Evolutionary conservation across 2,329 filamentous ascomycete genomes (phyloP).

Genomic region (Immersiporthe knoxdaviesiana): DNA sequence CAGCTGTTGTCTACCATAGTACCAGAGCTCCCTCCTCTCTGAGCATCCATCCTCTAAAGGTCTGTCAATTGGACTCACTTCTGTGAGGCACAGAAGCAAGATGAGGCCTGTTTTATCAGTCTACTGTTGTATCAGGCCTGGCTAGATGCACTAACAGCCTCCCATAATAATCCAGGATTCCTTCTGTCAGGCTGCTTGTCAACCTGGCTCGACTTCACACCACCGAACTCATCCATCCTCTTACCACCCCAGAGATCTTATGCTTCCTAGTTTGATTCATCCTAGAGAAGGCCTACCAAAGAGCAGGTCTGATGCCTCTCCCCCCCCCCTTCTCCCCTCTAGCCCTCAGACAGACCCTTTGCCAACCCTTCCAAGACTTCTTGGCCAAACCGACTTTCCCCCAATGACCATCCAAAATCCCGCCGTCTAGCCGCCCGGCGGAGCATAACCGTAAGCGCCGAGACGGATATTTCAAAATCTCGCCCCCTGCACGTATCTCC

Average conservation of each 20-base stretch:
- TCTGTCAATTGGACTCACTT: not conserved
- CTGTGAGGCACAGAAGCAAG: not conserved
- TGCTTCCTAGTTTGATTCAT: not conserved
- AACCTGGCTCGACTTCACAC: not conserved
- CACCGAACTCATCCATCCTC: not conserved
- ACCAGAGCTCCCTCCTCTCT: not conserved
- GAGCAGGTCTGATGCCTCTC: not conserved
- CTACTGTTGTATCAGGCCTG: not conserved
- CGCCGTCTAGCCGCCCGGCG: slow-evolving; percentile 18
- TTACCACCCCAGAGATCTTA: not conserved
- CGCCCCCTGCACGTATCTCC: slow-evolving; percentile 22
- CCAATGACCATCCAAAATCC: slow-evolving; percentile 13
- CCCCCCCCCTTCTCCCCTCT: too few species aligned
- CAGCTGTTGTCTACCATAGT: not conserved
- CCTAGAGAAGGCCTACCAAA: not conserved
- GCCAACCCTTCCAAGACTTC: not conserved
- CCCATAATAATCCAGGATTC: not conserved
- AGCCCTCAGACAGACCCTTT: not conserved
- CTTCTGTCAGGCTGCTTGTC: not conserved
- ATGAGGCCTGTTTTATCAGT: not conserved
- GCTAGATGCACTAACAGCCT: not conserved
- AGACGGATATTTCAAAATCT: slow-evolving; percentile 1
- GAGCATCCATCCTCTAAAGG: not conserved
- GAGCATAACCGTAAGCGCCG: slow-evolving; percentile 19
- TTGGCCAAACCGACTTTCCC: not conserved